phyloP scores from a whole-genome alignment of 1,284 basidiomycete species.

The Ganoderma sinense region DNA sequence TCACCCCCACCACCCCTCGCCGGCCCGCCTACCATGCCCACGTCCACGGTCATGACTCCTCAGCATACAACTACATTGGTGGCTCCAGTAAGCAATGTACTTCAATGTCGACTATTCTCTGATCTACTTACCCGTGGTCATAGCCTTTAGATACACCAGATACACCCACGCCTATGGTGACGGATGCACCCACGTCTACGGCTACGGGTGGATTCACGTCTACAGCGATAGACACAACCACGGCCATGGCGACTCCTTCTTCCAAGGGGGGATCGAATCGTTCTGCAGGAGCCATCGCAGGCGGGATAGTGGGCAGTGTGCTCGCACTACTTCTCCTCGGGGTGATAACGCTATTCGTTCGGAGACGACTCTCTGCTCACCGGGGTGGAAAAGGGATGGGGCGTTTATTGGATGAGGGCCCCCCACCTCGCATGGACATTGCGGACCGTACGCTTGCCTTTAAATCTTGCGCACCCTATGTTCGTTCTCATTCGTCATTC shows the following conservation, averaged over 20 bases:
- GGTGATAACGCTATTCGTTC: background rate
- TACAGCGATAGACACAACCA: background rate
- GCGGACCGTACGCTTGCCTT: background rate
- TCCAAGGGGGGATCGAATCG: background rate
- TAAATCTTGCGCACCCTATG: background rate
- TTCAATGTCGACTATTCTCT: background rate
- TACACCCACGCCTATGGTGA: background rate
- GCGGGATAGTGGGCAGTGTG: background rate
- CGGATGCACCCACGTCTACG: too few species aligned
- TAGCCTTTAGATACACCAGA: background rate
- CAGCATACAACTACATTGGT: background rate
- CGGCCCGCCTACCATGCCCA: background rate
- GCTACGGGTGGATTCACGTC: too few species aligned
- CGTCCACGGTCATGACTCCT: background rate
- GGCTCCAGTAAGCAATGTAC: background rate
- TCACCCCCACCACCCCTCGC: background rate
- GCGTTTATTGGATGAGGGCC: background rate
- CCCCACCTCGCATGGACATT: background rate
- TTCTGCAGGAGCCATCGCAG: background rate
- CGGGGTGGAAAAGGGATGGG: background rate
- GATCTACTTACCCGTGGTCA: background rate
- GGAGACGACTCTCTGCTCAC: background rate
- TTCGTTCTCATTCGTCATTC: background rate
- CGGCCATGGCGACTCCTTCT: background rate
- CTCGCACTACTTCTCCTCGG: background rate